These are phyloP conservation scores for Fusarium algeriense DNA, from an alignment of 2,329 filamentous ascomycete species.

Conservation along the genomic window DNA sequence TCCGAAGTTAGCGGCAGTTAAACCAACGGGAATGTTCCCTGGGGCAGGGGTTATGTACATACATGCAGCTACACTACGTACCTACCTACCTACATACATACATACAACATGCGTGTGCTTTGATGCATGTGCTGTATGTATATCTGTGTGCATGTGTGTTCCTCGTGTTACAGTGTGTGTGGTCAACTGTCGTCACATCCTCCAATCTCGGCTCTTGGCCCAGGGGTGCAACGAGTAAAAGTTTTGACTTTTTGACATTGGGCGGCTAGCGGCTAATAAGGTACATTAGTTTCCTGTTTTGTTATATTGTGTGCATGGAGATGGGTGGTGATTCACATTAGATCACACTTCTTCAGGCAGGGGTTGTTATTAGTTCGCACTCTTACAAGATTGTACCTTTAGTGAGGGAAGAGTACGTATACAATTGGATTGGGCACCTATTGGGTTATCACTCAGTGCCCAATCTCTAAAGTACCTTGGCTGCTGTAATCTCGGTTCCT, in stretches of 20 bases:
- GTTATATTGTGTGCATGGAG: conserved; percentile 31
- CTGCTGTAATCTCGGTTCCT: not conserved
- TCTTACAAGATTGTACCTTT: not conserved
- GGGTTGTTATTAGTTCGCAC: conserved; percentile 13
- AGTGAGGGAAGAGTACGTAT: not conserved
- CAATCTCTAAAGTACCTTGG: not conserved
- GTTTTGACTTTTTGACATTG: not conserved
- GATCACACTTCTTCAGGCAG: conserved; percentile 23
- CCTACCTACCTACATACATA: not conserved
- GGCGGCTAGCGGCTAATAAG: conserved; percentile 34
- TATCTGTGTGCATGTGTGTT: not conserved
- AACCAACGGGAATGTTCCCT: conserved; percentile 16
- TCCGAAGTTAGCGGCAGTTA: conserved; percentile 34
- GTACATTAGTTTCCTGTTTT: conserved; percentile 28
- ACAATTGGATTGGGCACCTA: conserved; percentile 28
- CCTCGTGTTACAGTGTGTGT: conserved; percentile 26
- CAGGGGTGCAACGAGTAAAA: conserved; percentile 26
- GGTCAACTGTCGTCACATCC: conserved; percentile 34
- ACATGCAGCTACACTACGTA: conserved; percentile 8
- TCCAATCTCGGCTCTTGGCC: conserved; percentile 33
- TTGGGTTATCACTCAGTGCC: not conserved
- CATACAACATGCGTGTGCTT: conserved; percentile 11
- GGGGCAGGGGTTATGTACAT: conserved; percentile 2
- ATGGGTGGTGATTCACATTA: conserved; percentile 26
- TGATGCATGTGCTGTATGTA: conserved; percentile 19